Percentiles rank a stretch among this genome's conserved stretches.
These are phyloP conservation scores for Phytophthora litchii DNA, from an alignment of 352 stramenopile species.

Conservation along the genomic window DNA sequence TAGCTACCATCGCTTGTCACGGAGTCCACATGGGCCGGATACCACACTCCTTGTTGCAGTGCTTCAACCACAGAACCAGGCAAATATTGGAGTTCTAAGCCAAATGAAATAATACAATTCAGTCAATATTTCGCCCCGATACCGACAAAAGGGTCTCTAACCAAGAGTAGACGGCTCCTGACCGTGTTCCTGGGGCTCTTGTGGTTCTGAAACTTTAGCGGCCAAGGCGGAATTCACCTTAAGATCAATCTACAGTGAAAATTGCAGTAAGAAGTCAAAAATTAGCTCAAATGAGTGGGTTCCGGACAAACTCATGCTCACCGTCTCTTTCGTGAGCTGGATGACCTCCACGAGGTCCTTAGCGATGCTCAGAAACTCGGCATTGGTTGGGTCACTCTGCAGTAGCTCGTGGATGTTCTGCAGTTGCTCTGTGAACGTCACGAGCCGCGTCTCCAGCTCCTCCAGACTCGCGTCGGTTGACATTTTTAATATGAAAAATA, in stretches of 20 bases:
- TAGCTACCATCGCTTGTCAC: constrained; percentile 58
- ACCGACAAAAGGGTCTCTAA: constrained; percentile 9
- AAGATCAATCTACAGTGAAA: constrained; percentile 36
- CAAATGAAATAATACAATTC: constrained; percentile 2
- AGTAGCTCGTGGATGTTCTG: constrained; percentile 84
- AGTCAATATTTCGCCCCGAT: constrained; percentile 3
- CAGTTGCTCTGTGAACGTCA: constrained; percentile 82
- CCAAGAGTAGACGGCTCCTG: constrained; percentile 11
- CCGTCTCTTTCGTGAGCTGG: constrained; percentile 84
- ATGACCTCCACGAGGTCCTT: constrained; percentile 86
- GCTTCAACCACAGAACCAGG: constrained; percentile 65
- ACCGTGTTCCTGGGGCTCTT: constrained; percentile 5
- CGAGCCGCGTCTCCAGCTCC: constrained; percentile 79
- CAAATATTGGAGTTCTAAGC: constrained; percentile 44
- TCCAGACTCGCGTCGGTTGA: constrained; percentile 51
- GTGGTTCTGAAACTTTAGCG: neutral
- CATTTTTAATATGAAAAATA: constrained; percentile 11
- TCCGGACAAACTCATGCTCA: constrained; percentile 10
- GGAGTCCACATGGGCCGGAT: constrained; percentile 66
- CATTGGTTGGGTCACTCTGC: constrained; percentile 69
- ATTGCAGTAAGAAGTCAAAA: constrained; percentile 12
- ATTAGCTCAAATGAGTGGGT: neutral
- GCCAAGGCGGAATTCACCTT: constrained; percentile 29
- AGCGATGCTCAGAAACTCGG: constrained; percentile 78
- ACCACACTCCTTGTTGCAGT: constrained; percentile 71